Base-by-base conservation (phyloP, 192 early-diverging fungal genomes). In the Geranomyces variabilis region DNA sequence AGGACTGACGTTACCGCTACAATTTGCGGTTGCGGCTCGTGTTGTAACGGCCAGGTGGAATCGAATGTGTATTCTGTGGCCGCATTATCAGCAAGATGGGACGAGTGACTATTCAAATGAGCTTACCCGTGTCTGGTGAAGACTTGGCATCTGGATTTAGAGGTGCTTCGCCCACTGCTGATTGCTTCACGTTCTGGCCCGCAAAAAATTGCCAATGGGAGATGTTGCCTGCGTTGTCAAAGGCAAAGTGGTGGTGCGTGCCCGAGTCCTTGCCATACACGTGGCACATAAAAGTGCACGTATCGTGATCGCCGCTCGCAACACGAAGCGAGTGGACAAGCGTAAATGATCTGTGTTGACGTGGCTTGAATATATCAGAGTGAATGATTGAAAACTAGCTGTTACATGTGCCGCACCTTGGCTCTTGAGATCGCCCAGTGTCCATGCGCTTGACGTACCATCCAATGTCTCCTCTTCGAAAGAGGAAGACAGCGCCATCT, bases 1-100 rank as follows among this genome's bases (percentile, higher is more conserved):
- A 77, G 77, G 1, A 90, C 69, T 30, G 81, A 80, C 4, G 78
- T 71, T 1, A 86, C 82, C 8, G 78, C 66, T 5, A 83, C 87
- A 41, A 87, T 77, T 43, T 76, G 29, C 13, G 73, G 60, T 43
- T 47, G 69, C 28, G 29, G 30, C 26, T 74, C 53, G 1, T 74
- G 26, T 33, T 71, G 46, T 21, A 80, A 53, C 7, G 72, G 74
- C 80, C 79, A 84, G 29, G 81, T 63, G 36, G 70, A 66, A 14
- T 68, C 30, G 57, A 80, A 77, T 24, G 64, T 66, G 64, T 24
- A 66, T 9, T 47, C 64, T 66, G 64, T 15, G 15, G 3, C 19
- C n/a, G 7, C 4, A 53, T 53, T 53, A 41, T 41, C 36, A 41
- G 36, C 36, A 10, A 7, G 36, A 10, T 41, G 10, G 36, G 36